Base-by-base conservation (phyloP, 2,329 filamentous ascomycete species). In the Ilyonectria mors-panacis region DNA sequence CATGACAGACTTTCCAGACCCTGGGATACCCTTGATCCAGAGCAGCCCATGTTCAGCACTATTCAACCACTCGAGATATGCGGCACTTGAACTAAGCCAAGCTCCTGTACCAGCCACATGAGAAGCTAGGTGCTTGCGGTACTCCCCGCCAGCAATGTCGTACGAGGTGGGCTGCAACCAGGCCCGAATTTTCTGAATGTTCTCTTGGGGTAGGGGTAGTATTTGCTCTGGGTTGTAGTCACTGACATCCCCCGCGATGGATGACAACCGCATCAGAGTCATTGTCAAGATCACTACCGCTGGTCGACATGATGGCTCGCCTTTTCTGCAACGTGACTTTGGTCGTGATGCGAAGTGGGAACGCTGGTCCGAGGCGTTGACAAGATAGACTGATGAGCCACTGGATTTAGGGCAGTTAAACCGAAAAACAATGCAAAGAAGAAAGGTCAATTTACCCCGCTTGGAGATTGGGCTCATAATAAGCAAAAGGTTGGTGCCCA, bases 1-100 rank as follows among this genome's bases (percentile, higher is more conserved):
- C 23, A 79, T 71, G 21, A 82, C 80, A 5, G 79, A 81, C 67
- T 82, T 81, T 2, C 82, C 82, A 3, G 79, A 78, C 1, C 81
- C 81, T 0, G 81, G 78, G 15, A 82, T 79, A 1, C 81, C 82
- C 47, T 55, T 62, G 51, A 73, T 68, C 69, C 70, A 73, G 5
- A 73, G 26, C 7, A 73, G 21, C 0, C 71, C 69, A 48, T 71
- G 37, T 3, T 66, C 61, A 6, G 45, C 6, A 13, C 30, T 57
- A 2, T 63, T 19, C 1, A 64, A 33, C 72, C 72, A 74, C 6
- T 60, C 45, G 7, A 50, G 54, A 44, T 70, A 74, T 21, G 35
- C 37, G 0, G 66, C 39, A 21, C 54, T 60, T 2, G 21, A 45
- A 5, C 54, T 37, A 9, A 74, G 28, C 72, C 72, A 72, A 45